Conservation (phyloP, 768 basidiomycete species). For the Myochromella boudieri region DNA sequence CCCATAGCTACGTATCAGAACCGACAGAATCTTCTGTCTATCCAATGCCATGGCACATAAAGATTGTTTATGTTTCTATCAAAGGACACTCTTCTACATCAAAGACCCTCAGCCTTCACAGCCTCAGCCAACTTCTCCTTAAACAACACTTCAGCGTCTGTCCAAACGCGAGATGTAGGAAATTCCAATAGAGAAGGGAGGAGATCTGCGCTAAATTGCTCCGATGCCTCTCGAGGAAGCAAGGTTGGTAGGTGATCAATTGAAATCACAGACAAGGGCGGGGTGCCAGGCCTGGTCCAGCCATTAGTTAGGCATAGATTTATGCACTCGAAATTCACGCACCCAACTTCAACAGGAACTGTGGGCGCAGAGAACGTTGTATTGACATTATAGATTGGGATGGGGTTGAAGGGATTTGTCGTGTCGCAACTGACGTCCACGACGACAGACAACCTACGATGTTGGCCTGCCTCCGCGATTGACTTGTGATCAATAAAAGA, state of each 20-base stretch:
- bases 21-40: slow-evolving; percentile 2
- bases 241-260: slow-evolving; percentile 97
- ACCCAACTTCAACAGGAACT: slow-evolving; percentile 82
- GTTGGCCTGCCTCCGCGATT: slow-evolving; percentile 68
- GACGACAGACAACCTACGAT: slow-evolving; percentile 72
- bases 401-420: slow-evolving; percentile 97
- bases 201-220: slow-evolving; percentile 90
- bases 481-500: slow-evolving; percentile 75
- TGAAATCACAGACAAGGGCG: slow-evolving; percentile 81
- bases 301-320: not conserved
- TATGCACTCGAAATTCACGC: slow-evolving; percentile 28
- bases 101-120: slow-evolving; percentile 35
- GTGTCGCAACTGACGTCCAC: slow-evolving; percentile 99
- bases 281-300: slow-evolving; percentile 51
- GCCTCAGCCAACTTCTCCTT: slow-evolving; percentile 51
- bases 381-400: slow-evolving; percentile 92
- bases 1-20: slow-evolving; percentile 5
- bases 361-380: slow-evolving; percentile 94
- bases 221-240: slow-evolving; percentile 93
- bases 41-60: not conserved
- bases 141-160: slow-evolving; percentile 83
- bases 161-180: slow-evolving; percentile 81
- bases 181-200: slow-evolving; percentile 84
- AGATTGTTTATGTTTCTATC: not conserved
- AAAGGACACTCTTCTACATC: not conserved